Conservation (phyloP, 495 filamentous ascomycete species). For the Annulohypoxylon nitens region DNA sequence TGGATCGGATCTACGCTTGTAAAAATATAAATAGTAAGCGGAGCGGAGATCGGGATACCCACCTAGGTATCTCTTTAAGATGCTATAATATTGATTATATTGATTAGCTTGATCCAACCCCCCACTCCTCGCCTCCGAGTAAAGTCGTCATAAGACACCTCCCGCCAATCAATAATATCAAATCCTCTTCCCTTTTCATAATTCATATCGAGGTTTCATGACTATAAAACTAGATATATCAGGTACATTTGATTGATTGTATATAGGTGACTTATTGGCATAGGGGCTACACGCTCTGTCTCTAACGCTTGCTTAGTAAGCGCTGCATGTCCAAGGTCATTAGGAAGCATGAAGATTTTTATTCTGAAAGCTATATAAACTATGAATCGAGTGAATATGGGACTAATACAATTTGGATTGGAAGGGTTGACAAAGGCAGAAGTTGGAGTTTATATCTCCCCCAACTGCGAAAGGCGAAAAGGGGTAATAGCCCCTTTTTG, state of each 20-base stretch:
- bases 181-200: neutral
- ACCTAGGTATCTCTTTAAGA: neutral
- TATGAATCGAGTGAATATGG: neutral
- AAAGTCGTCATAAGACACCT: neutral
- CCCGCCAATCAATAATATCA: neutral
- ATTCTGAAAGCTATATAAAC: neutral
- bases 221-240: neutral
- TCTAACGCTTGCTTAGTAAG: neutral
- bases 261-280: neutral
- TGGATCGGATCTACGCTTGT: neutral
- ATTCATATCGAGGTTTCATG: neutral
- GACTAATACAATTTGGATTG: neutral
- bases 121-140: neutral
- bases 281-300: neutral
- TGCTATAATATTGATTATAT: neutral
- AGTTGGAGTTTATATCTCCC: neutral
- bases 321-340: neutral
- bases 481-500: neutral
- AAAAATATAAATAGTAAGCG: constrained; percentile 6
- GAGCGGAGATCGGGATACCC: neutral
- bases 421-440: too few species aligned
- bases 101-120: neutral
- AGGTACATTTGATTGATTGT: neutral
- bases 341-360: too few species aligned
- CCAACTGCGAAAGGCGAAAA: neutral